Conservation (phyloP, 371 early-diverging fungal genomes). For the Saksenaea oblongispora region DNA sequence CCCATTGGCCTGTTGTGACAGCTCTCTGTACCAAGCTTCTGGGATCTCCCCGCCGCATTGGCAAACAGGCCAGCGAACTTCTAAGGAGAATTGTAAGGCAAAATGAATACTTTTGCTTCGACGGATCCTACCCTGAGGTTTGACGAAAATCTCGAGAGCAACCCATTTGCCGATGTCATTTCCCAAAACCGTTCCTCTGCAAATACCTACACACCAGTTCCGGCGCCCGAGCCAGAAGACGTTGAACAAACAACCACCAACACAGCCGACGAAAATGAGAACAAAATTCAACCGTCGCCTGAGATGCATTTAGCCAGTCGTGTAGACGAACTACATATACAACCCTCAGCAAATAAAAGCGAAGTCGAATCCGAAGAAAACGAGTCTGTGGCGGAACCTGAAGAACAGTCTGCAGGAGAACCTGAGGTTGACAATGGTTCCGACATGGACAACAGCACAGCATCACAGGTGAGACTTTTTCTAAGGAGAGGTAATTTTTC, state of each 20-base stretch:
- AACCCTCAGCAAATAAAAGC: background rate
- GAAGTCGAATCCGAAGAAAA: background rate
- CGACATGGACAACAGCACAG: background rate
- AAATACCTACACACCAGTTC: background rate
- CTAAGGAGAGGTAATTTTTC: background rate
- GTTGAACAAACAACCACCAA: background rate
- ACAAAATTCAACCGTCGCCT: background rate
- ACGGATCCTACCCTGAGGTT: background rate
- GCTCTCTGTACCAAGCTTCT: background rate
- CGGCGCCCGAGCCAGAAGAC: background rate
- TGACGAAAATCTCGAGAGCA: slow-evolving; percentile 30
- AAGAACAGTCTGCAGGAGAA: background rate
- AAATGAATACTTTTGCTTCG: slow-evolving; percentile 11
- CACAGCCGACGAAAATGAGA: background rate
- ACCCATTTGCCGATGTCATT: slow-evolving; percentile 44
- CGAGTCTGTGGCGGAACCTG: background rate
- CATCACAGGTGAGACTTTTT: background rate
- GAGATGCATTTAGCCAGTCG: background rate
- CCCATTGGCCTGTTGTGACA: background rate
- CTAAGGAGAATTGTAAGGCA: background rate
- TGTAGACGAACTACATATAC: background rate
- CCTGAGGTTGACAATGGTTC: background rate
- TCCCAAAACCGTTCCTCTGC: slow-evolving; percentile 8
- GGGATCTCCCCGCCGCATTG: background rate
- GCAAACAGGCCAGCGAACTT: background rate